Evolutionary conservation across 1,139 yeast species (phyloP).

Genomic region (Protomyces arabidopsidicola): DNA sequence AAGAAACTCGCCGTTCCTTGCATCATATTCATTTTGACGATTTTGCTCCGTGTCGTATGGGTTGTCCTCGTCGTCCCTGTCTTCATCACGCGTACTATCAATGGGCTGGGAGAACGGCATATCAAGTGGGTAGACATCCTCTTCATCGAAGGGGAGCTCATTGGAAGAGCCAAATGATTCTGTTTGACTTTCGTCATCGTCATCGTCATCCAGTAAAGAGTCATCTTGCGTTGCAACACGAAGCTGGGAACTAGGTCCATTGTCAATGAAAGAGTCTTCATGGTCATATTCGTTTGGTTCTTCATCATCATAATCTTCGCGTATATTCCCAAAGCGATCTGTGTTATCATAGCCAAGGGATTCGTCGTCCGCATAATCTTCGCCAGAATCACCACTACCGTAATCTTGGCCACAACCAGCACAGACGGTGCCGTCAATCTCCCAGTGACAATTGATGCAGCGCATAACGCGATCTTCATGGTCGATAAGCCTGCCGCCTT

Average conservation of each 20-base stretch:
- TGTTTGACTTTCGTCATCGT: no score
- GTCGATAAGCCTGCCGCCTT: constrained; percentile 5
- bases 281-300: constrained; percentile 14
- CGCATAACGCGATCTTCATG: constrained; percentile 26
- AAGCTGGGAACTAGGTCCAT: background rate
- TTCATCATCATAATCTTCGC: background rate
- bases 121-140: no score
- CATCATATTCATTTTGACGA: no score
- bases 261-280: constrained; percentile 14
- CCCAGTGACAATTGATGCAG: constrained; percentile 27
- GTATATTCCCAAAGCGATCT: background rate
- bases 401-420: background rate
- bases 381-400: background rate
- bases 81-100: background rate
- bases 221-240: background rate
- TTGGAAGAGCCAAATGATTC: no score
- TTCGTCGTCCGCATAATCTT: background rate
- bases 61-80: background rate
- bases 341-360: background rate
- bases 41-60: no score
- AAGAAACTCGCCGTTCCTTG: no score
- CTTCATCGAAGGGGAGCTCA: no score
- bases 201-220: background rate
- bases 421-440: constrained; percentile 8
- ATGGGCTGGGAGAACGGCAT: background rate